Percentiles rank a stretch among this genome's conserved stretches.
Evolutionary conservation across 106 monocot species (phyloP).

Genomic region (Dioscorea alata): DNA sequence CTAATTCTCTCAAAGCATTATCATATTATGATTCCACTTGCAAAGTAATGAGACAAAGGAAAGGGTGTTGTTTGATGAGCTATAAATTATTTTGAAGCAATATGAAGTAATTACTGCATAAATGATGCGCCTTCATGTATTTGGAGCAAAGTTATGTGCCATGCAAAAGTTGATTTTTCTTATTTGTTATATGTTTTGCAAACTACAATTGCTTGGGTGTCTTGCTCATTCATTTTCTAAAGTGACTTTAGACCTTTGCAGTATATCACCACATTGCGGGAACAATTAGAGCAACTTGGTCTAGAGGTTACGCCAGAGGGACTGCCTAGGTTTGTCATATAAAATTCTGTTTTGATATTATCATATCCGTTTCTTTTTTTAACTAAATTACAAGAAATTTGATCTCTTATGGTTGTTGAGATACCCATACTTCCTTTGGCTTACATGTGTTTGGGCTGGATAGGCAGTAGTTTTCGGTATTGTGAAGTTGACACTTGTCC

Average conservation of each 20-base stretch:
- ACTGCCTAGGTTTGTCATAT: slow-evolving; percentile 27
- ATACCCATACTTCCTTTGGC: neutral
- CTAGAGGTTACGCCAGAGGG: slow-evolving; percentile 45
- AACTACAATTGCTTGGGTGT: too few species aligned
- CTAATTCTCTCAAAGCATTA: too few species aligned
- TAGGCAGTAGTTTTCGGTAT: too few species aligned
- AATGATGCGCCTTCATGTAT: neutral
- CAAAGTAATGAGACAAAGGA: too few species aligned
- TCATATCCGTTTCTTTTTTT: neutral
- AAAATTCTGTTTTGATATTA: neutral
- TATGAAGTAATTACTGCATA: neutral
- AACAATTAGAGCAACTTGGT: slow-evolving; percentile 54
- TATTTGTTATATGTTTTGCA: too few species aligned
- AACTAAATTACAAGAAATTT: neutral
- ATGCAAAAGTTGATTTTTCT: too few species aligned
- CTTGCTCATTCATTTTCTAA: too few species aligned
- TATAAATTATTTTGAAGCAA: neutral
- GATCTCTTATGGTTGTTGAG: neutral
- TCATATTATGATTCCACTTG: too few species aligned
- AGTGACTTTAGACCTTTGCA: slow-evolving; percentile 9
- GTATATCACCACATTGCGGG: slow-evolving; percentile 64
- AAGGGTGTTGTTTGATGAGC: neutral
- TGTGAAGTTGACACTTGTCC: too few species aligned
- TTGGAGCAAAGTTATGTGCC: too few species aligned
- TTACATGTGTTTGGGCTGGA: too few species aligned